Evolutionary conservation across 768 basidiomycete species (phyloP).

Genomic region (Leucogyrophana mollusca): DNA sequence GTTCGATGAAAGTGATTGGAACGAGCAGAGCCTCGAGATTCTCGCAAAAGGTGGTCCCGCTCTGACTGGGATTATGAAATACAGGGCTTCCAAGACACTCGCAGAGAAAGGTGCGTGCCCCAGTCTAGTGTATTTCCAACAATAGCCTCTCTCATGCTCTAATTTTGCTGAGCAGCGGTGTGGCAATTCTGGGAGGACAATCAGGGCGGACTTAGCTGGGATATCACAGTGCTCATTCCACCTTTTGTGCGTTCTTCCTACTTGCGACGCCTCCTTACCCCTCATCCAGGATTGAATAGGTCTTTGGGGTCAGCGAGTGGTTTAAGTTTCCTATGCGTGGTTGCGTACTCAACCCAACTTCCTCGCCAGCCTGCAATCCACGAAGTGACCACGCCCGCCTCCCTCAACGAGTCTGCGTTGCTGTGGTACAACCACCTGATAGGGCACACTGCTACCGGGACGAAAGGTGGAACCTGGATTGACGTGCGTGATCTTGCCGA

Average conservation of each 20-base stretch:
- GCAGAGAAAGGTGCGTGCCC: constrained; percentile 38
- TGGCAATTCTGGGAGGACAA: constrained; percentile 43
- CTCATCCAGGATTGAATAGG: not conserved
- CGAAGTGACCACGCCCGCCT: constrained; percentile 22
- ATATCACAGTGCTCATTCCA: constrained; percentile 53
- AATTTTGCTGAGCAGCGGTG: constrained; percentile 36
- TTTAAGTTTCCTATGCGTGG: not conserved
- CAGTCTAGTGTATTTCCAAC: no score
- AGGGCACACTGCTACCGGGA: constrained; percentile 10
- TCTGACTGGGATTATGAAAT: constrained; percentile 12
- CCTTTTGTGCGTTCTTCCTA: constrained; percentile 38
- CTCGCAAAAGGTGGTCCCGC: constrained; percentile 28
- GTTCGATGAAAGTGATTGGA: constrained; percentile 26
- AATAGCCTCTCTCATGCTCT: no score
- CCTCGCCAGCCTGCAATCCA: constrained; percentile 25
- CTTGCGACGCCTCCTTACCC: not conserved
- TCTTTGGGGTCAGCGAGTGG: constrained; percentile 2
- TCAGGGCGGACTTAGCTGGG: constrained; percentile 45
- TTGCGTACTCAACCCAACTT: not conserved
- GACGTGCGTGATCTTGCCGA: constrained; percentile 37
- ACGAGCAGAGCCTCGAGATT: constrained; percentile 27
- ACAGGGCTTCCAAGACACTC: constrained; percentile 32
- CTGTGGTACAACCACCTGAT: constrained; percentile 22
- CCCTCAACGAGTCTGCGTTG: constrained; percentile 29
- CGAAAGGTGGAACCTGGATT: constrained; percentile 19